Evolutionary conservation across 2,329 filamentous ascomycete genomes (phyloP), one percentile per base, ranked within the genome.

Genomic region (Pseudopithomyces chartarum): DNA sequence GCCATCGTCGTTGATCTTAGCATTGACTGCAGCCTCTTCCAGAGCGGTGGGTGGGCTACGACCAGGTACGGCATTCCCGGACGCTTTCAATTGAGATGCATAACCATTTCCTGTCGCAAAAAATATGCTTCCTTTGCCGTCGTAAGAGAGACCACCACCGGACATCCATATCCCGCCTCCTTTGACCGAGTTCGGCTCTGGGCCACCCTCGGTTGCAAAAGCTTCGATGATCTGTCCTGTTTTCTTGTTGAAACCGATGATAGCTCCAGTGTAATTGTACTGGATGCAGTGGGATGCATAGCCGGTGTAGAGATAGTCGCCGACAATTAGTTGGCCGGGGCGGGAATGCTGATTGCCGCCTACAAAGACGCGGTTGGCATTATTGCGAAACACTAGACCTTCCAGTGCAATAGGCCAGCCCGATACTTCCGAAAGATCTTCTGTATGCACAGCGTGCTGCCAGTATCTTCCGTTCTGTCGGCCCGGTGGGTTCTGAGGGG

Each of bases 211-310:
- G 6, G 71, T 81, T 2, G 80, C 76, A 42, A 71, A 81, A 39
- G 73, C 69, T 56, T 81, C 79, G 7, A 82, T 76, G 7, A 79
- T 66, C 4, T 65, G 65, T n/a, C 80, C 80, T 19, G 75, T 78
- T 0, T 70, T 76, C 59, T 80, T 81, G 61, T 82, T 74, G 67
- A 78, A 80, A 11, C 80, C 80, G 44, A 83, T 76, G 48, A 83
- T 73, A 68, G 79, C 80, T 49, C 81, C 80, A 8, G 80, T 82
- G 52, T 81, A 82, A 62, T 82, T 82, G 66, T 78, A 82, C 61
- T 80, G 76, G 8, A 82, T 80, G 54, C 81, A 83, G 63, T 83
- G 80, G n/a, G 78, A 81, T 0, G 78, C 80, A 59, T 80, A 83
- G 2, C 79, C 80, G 11, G 80, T 80, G 57, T 82, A 82, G 29